Evolutionary conservation across 305 asterid genomes (phyloP), one percentile per base, ranked within the genome.

Genomic region (Ilex paraguariensis): DNA sequence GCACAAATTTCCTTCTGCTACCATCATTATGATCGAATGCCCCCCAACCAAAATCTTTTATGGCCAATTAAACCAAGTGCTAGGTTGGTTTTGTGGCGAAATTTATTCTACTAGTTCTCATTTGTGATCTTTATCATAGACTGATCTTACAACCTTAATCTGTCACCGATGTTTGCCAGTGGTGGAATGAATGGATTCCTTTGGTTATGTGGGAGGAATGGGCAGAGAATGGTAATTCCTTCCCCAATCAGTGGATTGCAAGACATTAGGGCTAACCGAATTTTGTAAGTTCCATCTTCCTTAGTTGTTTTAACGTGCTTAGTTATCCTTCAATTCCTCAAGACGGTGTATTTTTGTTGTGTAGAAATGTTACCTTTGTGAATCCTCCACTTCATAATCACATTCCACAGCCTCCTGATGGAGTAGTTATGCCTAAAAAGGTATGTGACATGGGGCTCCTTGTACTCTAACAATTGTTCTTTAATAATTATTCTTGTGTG

Each of bases 131-230:
- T 45, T 21, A 48, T 62, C 57, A 16, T 68, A 48, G 61, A 52
- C 57, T 63, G 33, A 33, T 77, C 66, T 50, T 69, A 62, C 57
- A 53, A 50, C 54, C 32, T 53, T 62, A 63, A 61, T 59, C 58
- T 21, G 67, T 71, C 42, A 32, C 46, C 65, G 9, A 48, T 65
- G 64, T 69, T 79, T 62, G 68, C 60, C 87, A 93, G 97, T 70
- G 85, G 82, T 61, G 97, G 95, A 66, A 93, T 93, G 99, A 87
- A 93, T 70, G 99, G 97, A 68, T 90, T 75, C 77, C 60, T 90
- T 74, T 82, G 90, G 81, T 79, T 90, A 75, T 84, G 84, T 56
- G 73, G 70, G 74, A 82, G 97, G 82, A 93, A 93, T 79, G 77
- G 75, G 60, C 66, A 68, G 75, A 80, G 67, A 62, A 74, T 61